Evolutionary conservation across 192 early-diverging fungal species (phyloP).

Genomic region (Chytriomyces sp.): DNA sequence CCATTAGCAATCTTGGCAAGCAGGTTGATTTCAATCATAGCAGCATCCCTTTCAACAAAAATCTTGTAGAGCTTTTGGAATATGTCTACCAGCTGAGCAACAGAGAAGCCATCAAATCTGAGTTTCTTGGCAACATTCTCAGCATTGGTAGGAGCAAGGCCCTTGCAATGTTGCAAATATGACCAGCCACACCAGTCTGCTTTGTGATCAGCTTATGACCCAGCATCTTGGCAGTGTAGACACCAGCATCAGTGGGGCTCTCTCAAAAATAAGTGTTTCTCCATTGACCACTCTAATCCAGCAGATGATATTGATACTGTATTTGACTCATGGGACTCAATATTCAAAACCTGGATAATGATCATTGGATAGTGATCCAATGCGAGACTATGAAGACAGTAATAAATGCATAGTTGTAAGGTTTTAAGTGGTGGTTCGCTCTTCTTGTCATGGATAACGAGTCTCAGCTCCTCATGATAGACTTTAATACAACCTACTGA

Average conservation of each 20-base stretch:
- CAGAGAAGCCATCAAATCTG: conserved; percentile 79
- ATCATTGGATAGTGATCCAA: no score
- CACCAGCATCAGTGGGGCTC: conserved; percentile 83
- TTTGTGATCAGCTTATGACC: conserved; percentile 97
- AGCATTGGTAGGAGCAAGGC: conserved; percentile 74
- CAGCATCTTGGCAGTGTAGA: conserved; percentile 89
- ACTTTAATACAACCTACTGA: no score
- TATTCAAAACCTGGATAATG: no score
- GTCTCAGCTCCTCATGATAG: no score
- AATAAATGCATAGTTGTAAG: no score
- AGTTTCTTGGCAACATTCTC: conserved; percentile 77
- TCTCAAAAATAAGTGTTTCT: no score
- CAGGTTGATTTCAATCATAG: conserved; percentile 98
- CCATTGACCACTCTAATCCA: no score
- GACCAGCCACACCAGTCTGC: conserved; percentile 92
- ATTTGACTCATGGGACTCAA: no score
- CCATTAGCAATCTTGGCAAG: conserved; percentile 86
- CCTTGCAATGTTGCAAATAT: conserved; percentile 86
- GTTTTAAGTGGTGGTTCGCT: no score
- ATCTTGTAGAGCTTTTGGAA: conserved; percentile 92
- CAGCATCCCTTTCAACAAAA: conserved; percentile 94
- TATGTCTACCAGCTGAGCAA: conserved; percentile 84
- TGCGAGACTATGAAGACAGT: no score
- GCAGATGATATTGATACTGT: no score
- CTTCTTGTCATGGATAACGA: no score